Percentiles rank a stretch among this genome's conserved stretches.
phyloP scores from a whole-genome alignment of 225 moss, liverwort and hornwort species.

The Polytrichum commune region DNA sequence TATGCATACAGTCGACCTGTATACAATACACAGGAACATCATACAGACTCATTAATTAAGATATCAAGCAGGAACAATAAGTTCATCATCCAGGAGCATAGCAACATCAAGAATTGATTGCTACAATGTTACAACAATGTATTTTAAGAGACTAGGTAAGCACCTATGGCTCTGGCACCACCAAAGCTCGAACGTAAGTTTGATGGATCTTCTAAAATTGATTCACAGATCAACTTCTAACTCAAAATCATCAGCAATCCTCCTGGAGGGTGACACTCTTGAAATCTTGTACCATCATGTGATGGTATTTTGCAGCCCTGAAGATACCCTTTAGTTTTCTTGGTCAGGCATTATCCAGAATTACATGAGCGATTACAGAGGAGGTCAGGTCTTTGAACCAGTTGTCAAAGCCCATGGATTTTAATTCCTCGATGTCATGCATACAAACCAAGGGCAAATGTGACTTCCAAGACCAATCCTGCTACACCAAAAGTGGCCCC shows the following conservation, averaged over 20 bases:
- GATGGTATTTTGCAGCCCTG: neutral
- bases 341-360: neutral
- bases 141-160: neutral
- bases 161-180: neutral
- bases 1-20: too few relatives aligned
- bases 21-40: too few relatives aligned
- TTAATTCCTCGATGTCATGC: neutral
- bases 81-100: too few relatives aligned
- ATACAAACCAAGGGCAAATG: neutral
- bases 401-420: neutral
- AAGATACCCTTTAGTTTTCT: neutral
- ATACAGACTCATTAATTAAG: too few relatives aligned
- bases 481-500: too few relatives aligned
- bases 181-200: too few relatives aligned
- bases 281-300: neutral
- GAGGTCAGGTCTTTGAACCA: neutral
- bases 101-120: neutral
- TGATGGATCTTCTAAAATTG: too few relatives aligned
- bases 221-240: too few relatives aligned
- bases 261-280: neutral
- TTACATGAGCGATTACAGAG: neutral
- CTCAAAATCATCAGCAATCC: too few relatives aligned
- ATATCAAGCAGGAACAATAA: too few relatives aligned
- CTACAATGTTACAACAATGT: conserved; percentile 1
- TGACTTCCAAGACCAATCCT: neutral